Evolutionary conservation across 2,329 filamentous ascomycete species (phyloP).

Genomic region (Didymella glomerata): DNA sequence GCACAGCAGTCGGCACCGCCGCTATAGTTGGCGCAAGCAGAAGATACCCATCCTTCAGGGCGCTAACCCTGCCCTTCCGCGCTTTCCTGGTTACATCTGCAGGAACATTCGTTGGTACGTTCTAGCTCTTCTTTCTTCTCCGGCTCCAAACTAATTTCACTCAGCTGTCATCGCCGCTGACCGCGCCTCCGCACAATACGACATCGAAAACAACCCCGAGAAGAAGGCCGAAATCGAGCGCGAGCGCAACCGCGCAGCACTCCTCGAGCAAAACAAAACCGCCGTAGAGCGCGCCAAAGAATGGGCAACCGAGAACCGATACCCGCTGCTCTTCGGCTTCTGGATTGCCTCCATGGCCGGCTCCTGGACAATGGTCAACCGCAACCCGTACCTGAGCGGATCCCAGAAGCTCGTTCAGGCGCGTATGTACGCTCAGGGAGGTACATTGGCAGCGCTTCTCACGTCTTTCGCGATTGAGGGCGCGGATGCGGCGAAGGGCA

Average conservation of each 20-base stretch:
- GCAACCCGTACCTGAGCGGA: conserved; percentile 76
- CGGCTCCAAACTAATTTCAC: background rate
- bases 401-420: conserved; percentile 93
- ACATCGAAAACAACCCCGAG: conserved; percentile 71
- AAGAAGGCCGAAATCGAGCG: conserved; percentile 44
- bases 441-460: conserved; percentile 85
- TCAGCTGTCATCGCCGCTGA: conserved; percentile 83
- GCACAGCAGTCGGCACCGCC: conserved; percentile 70
- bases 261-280: conserved; percentile 64
- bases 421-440: conserved; percentile 89
- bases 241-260: conserved; percentile 45
- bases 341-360: conserved; percentile 84
- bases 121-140: background rate
- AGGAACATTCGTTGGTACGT: conserved; percentile 77
- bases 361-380: conserved; percentile 77
- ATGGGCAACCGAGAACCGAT: conserved; percentile 83
- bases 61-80: conserved; percentile 87
- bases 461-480: conserved; percentile 84
- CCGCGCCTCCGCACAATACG: conserved; percentile 73
- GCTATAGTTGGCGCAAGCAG: conserved; percentile 73
- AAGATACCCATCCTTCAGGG: conserved; percentile 79
- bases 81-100: conserved; percentile 86
- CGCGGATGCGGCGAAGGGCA: conserved; percentile 77
- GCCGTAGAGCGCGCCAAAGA: conserved; percentile 68
- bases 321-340: conserved; percentile 81